Evolutionary conservation across 2,329 filamentous ascomycete genomes (phyloP), one percentile per base, ranked within the genome.

Genomic region (Fusarium sp.): DNA sequence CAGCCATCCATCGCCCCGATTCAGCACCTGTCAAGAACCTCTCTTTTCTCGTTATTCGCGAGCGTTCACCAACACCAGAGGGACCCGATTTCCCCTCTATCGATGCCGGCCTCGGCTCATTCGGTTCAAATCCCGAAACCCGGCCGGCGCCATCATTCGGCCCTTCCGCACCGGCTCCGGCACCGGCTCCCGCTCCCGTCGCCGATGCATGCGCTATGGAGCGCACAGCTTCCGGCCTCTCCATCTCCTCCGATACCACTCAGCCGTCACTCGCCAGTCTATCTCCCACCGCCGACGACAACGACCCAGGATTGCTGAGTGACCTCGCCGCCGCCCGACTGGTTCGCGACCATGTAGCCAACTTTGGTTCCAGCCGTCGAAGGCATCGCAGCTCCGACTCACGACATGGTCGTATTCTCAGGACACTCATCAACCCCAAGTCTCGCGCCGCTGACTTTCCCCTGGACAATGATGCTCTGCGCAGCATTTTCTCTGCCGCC

Each of bases 401-500:
- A 24, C 84, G 84, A 52, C 84, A 87, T 57, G 85, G 85, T 65
- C 84, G 87, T 39, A 89, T 89, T 57, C 80, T 91, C 21, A 84
- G 84, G 62, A 84, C 84, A 26, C 83, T 90, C 50, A 88, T 91
- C 73, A 83, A 81, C 53, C 86, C 80, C 7, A 84, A 83, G 59
- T 79, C 80, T 8, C 77, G 78, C 7, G 77, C 80, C 7, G 80
- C 81, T 21, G 82, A 84, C 39, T 87, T 88, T 50, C 79, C 81
- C 2, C 82, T 90, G 33, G 88, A 90, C 77, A 84, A 89, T 69
- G 80, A 83, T 15, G 86, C 87, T 6, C 81, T 91, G 3, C 81
- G 83, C 47, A 84, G 83, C 73, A 88, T 91, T 67, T 87, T 91
- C 73, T 85, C 83, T 13, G 84, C 88, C 10, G 85, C 85, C 43